phyloP scores from a whole-genome alignment of 495 filamentous ascomycete genomes.

The Hypoxylon crocopeplum region DNA sequence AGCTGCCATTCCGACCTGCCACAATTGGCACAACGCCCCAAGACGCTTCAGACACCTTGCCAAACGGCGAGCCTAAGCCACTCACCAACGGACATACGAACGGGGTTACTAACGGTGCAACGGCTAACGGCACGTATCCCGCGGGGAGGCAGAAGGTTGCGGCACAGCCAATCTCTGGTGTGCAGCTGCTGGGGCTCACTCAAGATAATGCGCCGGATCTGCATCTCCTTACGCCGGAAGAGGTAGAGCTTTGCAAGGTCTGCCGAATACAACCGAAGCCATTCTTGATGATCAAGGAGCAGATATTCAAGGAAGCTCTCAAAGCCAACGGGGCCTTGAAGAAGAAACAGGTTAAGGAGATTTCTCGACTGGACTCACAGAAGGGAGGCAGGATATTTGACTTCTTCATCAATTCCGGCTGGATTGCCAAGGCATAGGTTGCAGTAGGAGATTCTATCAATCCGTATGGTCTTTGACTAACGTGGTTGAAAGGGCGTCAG shows the following conservation, averaged over 20 bases:
- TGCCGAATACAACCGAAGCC: slow-evolving; percentile 89
- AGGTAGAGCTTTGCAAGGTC: slow-evolving; percentile 82
- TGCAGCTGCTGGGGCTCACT: slow-evolving; percentile 71
- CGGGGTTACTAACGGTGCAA: slow-evolving; percentile 43
- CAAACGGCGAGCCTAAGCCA: slow-evolving; percentile 47
- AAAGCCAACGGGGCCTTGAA: slow-evolving; percentile 86
- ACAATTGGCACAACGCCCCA: slow-evolving; percentile 25
- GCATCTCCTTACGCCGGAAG: slow-evolving; percentile 85
- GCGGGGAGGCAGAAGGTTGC: slow-evolving; percentile 50
- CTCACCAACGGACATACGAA: slow-evolving; percentile 50
- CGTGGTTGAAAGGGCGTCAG: neutral
- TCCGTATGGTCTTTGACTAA: too few species aligned
- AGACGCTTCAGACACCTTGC: slow-evolving; percentile 29
- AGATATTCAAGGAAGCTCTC: slow-evolving; percentile 84
- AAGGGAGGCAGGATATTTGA: slow-evolving; percentile 79
- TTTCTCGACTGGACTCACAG: slow-evolving; percentile 57
- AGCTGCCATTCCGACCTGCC: slow-evolving; percentile 66
- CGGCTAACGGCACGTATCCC: slow-evolving; percentile 45
- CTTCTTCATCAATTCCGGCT: slow-evolving; percentile 91
- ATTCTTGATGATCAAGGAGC: slow-evolving; percentile 92
- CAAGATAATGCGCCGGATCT: slow-evolving; percentile 81
- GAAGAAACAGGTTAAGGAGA: slow-evolving; percentile 82
- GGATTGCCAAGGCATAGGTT: slow-evolving; percentile 77
- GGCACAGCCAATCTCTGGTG: slow-evolving; percentile 57
- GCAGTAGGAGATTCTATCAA: too few species aligned